Evolutionary conservation across 768 basidiomycete genomes (phyloP), one percentile per base, ranked within the genome.

Genomic region (Lactifluus echinatus): DNA sequence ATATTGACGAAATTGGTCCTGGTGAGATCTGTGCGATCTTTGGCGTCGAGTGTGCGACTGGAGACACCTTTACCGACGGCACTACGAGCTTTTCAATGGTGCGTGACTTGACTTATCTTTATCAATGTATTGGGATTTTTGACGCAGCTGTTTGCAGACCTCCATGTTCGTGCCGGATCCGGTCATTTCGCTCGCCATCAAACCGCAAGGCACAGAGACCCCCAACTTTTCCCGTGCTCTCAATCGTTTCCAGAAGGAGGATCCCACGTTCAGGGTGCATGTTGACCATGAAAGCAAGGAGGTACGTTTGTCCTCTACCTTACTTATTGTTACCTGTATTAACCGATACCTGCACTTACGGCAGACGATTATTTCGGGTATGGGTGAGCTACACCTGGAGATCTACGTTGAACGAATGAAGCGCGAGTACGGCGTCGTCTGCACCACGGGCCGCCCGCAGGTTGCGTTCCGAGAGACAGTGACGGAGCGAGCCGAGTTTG

Each of bases 11-110:
- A 8, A 88, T 99, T 64, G 93, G 93, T 0, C 93, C 95, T 28
- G 96, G 96, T 56, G 96, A 99, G 78, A 99, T 99, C 62, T 98
- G 96, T 68, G 96, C 96, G 48, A 96, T 96, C 71, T 99, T 99
- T 66, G 96, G 96, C 66, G 91, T 99, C 31, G 96, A 99, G 63
- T 99, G 96, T 68, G 92, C 94, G 0, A 89, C 92, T 15, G 95
- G 96, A 14, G 96, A 99, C 72, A 97, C 95, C 0, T 98, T 99
- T 71, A 96, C 90, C 0, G 96, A 98, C 68, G 86, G 95, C 8
- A 82, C 87, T 1, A 89, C 89, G 0, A 85, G 77, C 29, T 93
- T 82, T 73, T 91, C 96, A 0, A 98, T 98, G 95, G 94, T 93
- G 47, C 36, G 81, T 71, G 26, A n/a, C 33, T 5, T 24, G 8